phyloP scores from a whole-genome alignment of 1,284 basidiomycete species.

The Ceratobasidium sp. region DNA sequence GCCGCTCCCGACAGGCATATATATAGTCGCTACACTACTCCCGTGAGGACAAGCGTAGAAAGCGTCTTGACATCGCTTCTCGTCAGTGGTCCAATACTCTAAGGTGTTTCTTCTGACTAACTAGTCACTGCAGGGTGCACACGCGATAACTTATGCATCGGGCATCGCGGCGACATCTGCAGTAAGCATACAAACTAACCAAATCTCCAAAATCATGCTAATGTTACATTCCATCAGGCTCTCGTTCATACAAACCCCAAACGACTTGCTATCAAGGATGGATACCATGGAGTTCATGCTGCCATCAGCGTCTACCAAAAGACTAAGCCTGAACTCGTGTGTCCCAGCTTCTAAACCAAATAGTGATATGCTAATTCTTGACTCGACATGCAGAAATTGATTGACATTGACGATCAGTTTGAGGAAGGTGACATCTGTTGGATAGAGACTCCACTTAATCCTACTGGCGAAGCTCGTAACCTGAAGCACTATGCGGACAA shows the following conservation, averaged over 20 bases:
- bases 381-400: constrained; percentile 55
- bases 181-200: constrained; percentile 52
- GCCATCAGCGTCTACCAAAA: constrained; percentile 71
- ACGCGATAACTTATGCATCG: constrained; percentile 75
- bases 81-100: constrained; percentile 51
- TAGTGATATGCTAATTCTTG: neutral
- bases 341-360: neutral
- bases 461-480: constrained; percentile 83
- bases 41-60: constrained; percentile 66
- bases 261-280: constrained; percentile 79
- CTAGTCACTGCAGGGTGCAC: constrained; percentile 61
- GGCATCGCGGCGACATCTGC: constrained; percentile 76
- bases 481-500: constrained; percentile 83
- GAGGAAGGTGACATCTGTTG: constrained; percentile 80
- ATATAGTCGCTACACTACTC: constrained; percentile 76
- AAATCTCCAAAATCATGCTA: neutral
- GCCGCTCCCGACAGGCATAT: constrained; percentile 63
- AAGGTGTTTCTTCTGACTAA: neutral
- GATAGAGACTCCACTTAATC: constrained; percentile 91
- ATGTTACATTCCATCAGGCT: constrained; percentile 68
- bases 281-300: constrained; percentile 81
- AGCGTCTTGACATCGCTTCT: constrained; percentile 72
- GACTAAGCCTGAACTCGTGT: constrained; percentile 51
- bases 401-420: constrained; percentile 79
- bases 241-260: constrained; percentile 76